These are phyloP conservation scores for Pyrus pyrifolia DNA, from an alignment of 306 rosid species.

Conservation along the genomic window DNA sequence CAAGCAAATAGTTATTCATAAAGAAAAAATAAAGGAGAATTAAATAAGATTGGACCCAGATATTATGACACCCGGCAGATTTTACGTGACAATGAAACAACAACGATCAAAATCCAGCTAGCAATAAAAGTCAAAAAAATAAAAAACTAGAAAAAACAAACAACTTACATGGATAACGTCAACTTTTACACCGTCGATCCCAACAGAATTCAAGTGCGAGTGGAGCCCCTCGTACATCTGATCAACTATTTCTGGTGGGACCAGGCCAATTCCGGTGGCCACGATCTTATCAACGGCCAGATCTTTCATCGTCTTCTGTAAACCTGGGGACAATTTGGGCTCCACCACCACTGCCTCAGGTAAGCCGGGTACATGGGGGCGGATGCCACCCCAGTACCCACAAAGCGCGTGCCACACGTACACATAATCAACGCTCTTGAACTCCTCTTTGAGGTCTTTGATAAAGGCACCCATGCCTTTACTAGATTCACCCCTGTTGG, in stretches of 20 bases:
- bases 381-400: constrained; percentile 90
- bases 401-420: constrained; percentile 96
- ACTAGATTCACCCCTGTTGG: not conserved
- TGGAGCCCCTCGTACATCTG: constrained; percentile 83
- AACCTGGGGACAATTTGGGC: constrained; percentile 51
- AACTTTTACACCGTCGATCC: constrained; percentile 89
- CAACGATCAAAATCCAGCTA: not conserved
- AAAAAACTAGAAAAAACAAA: not conserved
- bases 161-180: constrained; percentile 88
- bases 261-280: constrained; percentile 55
- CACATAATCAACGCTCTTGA: constrained; percentile 57
- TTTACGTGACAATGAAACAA: not conserved
- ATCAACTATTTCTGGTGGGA: constrained; percentile 56
- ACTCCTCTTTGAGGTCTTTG: constrained; percentile 58
- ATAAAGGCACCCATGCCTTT: constrained; percentile 71
- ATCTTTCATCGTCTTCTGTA: constrained; percentile 73
- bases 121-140: not conserved
- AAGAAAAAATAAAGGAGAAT: too few species aligned
- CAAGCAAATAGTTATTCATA: too few species aligned
- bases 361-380: constrained; percentile 59
- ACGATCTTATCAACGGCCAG: constrained; percentile 87
- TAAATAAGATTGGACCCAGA: not conserved
- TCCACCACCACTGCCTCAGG: constrained; percentile 42
- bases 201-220: constrained; percentile 50
- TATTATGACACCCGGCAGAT: not conserved